These are phyloP conservation scores for Melanopsichium pennsylvanicum DNA, from an alignment of 1,284 basidiomycete species.

Conservation along the genomic window DNA sequence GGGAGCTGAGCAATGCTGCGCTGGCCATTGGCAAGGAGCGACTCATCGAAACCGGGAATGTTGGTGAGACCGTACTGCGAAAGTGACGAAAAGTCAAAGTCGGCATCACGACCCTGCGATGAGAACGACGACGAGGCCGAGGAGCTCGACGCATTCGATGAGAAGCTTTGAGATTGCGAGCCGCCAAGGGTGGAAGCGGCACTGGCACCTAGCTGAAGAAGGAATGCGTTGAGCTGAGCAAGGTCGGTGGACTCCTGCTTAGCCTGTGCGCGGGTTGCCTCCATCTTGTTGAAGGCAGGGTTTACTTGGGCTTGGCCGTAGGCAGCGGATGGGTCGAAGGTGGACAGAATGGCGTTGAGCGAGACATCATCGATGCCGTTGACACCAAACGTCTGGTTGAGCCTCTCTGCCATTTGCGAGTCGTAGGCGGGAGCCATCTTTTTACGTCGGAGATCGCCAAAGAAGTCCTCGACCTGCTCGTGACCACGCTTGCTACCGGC, in stretches of 20 bases:
- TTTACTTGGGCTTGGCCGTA: constrained; percentile 15
- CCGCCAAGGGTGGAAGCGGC: constrained; percentile 47
- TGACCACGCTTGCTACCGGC: constrained; percentile 53
- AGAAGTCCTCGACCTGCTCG: constrained; percentile 56
- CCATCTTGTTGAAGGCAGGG: constrained; percentile 16
- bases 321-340: constrained; percentile 25
- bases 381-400: constrained; percentile 54
- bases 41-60: constrained; percentile 60
- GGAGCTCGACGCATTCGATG: constrained; percentile 13
- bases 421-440: constrained; percentile 60
- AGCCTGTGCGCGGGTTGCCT: constrained; percentile 67
- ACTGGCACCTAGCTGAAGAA: constrained; percentile 63
- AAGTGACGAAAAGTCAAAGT: constrained; percentile 53
- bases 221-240: constrained; percentile 63
- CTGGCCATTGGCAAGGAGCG: constrained; percentile 26
- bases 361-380: constrained; percentile 49
- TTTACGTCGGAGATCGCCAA: constrained; percentile 57
- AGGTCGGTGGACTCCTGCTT: constrained; percentile 65
- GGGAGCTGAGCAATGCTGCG: constrained; percentile 53
- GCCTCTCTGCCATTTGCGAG: constrained; percentile 57
- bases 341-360: constrained; percentile 49
- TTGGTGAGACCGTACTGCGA: constrained; percentile 49
- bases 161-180: constrained; percentile 34
- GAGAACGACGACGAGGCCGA: constrained; percentile 35
- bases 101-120: constrained; percentile 27